Conservation (phyloP, 305 asterid genomes). For the Solanum hybrid region DNA sequence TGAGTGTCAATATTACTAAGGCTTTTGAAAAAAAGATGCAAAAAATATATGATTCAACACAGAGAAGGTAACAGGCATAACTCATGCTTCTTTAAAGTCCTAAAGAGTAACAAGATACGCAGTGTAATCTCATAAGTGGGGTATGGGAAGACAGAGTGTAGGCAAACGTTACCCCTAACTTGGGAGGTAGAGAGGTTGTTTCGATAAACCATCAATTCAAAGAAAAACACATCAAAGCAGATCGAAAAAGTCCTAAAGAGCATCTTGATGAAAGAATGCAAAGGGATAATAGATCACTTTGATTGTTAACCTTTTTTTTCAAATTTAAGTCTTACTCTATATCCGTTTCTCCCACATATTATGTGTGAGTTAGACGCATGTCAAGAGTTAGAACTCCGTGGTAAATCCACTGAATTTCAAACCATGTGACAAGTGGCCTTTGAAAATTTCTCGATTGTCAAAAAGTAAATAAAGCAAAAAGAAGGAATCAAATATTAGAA, state of each 20-base stretch:
- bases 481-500: background rate
- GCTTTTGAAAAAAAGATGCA: background rate
- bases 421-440: background rate
- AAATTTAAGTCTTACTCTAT: background rate
- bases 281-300: background rate
- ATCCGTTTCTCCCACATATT: background rate
- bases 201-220: background rate
- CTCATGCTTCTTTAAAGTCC: background rate
- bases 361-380: background rate
- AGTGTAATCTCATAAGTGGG: background rate
- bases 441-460: background rate
- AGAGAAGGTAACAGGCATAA: background rate
- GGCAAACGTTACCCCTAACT: background rate
- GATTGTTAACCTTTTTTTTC: background rate
- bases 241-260: background rate
- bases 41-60: background rate
- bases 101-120: background rate
- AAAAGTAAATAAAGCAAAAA: background rate
- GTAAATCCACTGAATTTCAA: background rate
- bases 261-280: background rate
- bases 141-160: background rate
- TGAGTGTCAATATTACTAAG: background rate
- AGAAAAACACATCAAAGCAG: background rate
- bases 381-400: background rate
- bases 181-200: background rate